phyloP scores from a whole-genome alignment of 495 filamentous ascomycete species.

The Penicillium samsonianum region DNA sequence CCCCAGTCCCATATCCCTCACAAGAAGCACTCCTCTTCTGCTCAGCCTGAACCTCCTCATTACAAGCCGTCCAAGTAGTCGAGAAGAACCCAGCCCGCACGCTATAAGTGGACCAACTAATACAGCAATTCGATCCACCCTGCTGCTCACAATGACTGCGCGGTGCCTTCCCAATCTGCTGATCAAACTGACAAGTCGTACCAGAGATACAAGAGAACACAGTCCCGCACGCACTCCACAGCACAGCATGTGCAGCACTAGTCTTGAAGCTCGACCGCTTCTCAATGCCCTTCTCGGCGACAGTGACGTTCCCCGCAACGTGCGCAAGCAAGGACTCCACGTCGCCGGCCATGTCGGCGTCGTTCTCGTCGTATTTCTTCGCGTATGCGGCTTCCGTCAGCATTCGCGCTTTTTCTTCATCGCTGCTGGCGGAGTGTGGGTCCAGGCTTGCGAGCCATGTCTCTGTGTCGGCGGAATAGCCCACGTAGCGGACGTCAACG shows the following conservation, averaged over 20 bases:
- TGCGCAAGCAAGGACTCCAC: neutral
- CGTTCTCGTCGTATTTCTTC: conserved; percentile 2
- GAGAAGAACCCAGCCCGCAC: conserved; percentile 2
- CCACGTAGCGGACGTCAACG: conserved; percentile 3
- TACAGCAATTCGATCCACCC: conserved; percentile 3
- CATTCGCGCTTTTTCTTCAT: conserved; percentile 1
- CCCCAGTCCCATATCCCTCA: conserved; percentile 2
- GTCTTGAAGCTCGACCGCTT: neutral
- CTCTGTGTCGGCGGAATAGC: neutral
- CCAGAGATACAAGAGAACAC: conserved; percentile 2
- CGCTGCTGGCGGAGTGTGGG: neutral
- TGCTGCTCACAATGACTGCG: neutral
- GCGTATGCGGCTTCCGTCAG: neutral
- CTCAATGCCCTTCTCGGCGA: neutral
- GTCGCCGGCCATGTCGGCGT: conserved; percentile 1
- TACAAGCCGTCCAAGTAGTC: conserved; percentile 6
- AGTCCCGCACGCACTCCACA: neutral
- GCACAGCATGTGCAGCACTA: conserved; percentile 4
- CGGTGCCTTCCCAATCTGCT: conserved; percentile 1
- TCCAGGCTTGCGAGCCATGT: neutral
- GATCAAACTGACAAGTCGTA: neutral
- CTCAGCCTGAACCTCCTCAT: neutral
- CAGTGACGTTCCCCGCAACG: neutral
- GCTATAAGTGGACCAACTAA: conserved; percentile 7
- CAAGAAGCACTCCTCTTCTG: neutral